Base-by-base conservation (phyloP, 2,329 filamentous ascomycete genomes). In the Exophiala sideris region DNA sequence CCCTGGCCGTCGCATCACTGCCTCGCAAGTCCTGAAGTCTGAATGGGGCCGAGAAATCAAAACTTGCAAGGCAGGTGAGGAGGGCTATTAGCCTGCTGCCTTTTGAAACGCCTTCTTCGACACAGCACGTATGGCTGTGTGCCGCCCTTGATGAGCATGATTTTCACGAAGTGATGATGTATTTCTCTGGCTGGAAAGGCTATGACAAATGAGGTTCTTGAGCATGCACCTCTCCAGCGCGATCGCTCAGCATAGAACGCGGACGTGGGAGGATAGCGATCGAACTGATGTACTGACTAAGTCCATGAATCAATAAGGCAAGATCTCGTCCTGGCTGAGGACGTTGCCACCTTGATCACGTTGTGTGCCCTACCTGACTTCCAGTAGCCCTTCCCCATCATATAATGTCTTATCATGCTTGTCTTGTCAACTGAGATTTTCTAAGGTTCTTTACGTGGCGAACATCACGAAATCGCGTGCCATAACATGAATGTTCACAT, bases 31-130 rank as follows among this genome's bases (percentile, higher is more conserved):
- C 53, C 84, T 99, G 66, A 96, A 96, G 73, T 97, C 92, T 3
- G 94, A 99, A 76, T 99, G 94, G 94, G 91, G 94, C 63, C 89
- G 94, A 64, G 92, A 96, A 73, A 96, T 97, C 73, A 95, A 91
- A 75, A 81, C 97, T 54, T 99, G 94, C 78, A 94, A 91, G 73
- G 92, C 94, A 57, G 94, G 92, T 63, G 89, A 97, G 74, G 91
- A 97, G 79, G 94, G 94, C 54, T 86, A 95, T 66, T 96, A 64
- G 71, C 65, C 50, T 29, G 24, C 5, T 29, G 5, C 5, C 24
- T 8, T 29, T 29, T 29, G 2, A 8, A 8, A 44, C 40, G 35
- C 35, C 35, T 14, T 33, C 21, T 33, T 2, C 10, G 29, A 32
- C 14, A n/a, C 4, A 20, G 9, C 45, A 10, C 16, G 16, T 3